phyloP scores from a whole-genome alignment of 805 yeast species.

The Maudiozyma turicensis region DNA sequence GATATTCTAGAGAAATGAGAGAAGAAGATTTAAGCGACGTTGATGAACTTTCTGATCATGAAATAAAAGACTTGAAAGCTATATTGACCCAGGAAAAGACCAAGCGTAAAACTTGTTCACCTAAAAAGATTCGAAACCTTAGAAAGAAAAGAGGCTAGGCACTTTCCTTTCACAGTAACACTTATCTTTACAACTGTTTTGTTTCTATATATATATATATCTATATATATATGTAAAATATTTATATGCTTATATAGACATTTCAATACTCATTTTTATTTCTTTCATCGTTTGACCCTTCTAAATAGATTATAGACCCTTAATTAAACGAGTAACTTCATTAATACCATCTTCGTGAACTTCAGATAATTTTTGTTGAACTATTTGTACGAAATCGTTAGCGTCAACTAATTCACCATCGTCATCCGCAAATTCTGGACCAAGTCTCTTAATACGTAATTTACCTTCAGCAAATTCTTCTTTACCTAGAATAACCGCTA shows the following conservation, averaged over 20 bases:
- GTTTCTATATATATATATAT: too few relatives aligned
- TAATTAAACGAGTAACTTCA: slow-evolving; percentile 54
- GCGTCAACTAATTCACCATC: slow-evolving; percentile 73
- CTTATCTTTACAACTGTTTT: too few relatives aligned
- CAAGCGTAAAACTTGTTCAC: background rate
- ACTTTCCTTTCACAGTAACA: too few relatives aligned
- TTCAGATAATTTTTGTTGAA: slow-evolving; percentile 45
- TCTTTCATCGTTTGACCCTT: background rate
- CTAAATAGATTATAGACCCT: slow-evolving; percentile 33
- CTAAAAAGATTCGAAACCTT: background rate
- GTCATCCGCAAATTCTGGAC: slow-evolving; percentile 78
- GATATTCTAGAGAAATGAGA: slow-evolving; percentile 23
- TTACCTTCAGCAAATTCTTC: slow-evolving; percentile 77
- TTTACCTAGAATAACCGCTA: slow-evolving; percentile 90
- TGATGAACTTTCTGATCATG: slow-evolving; percentile 10
- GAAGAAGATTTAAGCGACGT: slow-evolving; percentile 28
- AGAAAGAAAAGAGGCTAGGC: background rate
- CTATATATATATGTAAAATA: background rate
- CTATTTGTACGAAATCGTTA: slow-evolving; percentile 46
- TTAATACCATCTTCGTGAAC: slow-evolving; percentile 45
- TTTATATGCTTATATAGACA: background rate
- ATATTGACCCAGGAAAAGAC: background rate
- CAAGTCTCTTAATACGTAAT: slow-evolving; percentile 77
- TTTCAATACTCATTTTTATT: background rate
- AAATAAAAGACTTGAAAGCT: background rate